These are phyloP conservation scores for Colletotrichum sp. DNA, from an alignment of 2,329 filamentous ascomycete genomes.

Conservation along the genomic window DNA sequence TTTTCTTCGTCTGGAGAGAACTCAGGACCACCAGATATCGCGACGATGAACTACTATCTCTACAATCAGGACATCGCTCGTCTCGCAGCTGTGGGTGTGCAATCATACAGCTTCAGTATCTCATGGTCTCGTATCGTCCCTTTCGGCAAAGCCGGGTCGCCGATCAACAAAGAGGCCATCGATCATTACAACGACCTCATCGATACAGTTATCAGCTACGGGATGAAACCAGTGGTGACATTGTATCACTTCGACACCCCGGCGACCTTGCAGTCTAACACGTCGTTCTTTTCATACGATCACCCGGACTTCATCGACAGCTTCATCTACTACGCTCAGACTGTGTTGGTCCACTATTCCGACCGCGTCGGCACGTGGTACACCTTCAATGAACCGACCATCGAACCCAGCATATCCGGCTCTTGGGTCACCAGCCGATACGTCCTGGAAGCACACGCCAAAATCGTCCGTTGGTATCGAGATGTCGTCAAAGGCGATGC, in stretches of 20 bases:
- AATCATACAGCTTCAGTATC: constrained; percentile 57
- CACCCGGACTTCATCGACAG: constrained; percentile 45
- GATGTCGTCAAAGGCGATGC: constrained; percentile 53
- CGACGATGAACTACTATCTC: constrained; percentile 56
- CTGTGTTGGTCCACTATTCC: constrained; percentile 55
- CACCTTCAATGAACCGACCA: constrained; percentile 58
- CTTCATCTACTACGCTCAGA: constrained; percentile 59
- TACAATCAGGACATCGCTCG: constrained; percentile 63
- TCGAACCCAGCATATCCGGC: constrained; percentile 33
- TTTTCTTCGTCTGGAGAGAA: constrained; percentile 27
- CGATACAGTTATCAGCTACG: constrained; percentile 51
- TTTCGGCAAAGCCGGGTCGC: constrained; percentile 52
- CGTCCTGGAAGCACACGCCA: constrained; percentile 53
- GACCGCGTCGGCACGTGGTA: constrained; percentile 57
- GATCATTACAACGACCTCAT: constrained; percentile 61
- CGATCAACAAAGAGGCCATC: constrained; percentile 55
- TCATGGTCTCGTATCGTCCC: constrained; percentile 58
- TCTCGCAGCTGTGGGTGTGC: constrained; percentile 54
- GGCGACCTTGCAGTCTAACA: constrained; percentile 39
- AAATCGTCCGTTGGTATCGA: constrained; percentile 55
- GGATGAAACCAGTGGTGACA: constrained; percentile 53
- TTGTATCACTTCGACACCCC: constrained; percentile 51
- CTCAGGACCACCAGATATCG: not conserved
- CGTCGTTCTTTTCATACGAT: constrained; percentile 22
- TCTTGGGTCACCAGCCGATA: constrained; percentile 44